phyloP scores from a whole-genome alignment of 2,329 filamentous ascomycete genomes.

The Penicillium occitanis region DNA sequence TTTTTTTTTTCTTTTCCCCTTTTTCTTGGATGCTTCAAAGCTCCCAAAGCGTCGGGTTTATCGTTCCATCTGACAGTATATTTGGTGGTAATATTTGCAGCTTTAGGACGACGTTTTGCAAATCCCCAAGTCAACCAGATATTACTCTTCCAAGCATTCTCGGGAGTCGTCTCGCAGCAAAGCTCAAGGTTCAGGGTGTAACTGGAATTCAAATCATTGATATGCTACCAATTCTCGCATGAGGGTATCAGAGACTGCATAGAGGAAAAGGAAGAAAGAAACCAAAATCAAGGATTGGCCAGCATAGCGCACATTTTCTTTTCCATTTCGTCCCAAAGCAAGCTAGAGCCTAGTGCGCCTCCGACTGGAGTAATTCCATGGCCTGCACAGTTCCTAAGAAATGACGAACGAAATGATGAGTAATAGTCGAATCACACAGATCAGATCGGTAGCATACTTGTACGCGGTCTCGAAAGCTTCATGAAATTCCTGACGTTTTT shows the following conservation, averaged over 20 bases:
- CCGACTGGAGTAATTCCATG: background rate
- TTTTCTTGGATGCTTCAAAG: background rate
- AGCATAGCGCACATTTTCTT: constrained; percentile 3
- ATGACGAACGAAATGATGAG: background rate
- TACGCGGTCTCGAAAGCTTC: background rate
- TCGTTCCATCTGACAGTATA: background rate
- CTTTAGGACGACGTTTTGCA: background rate
- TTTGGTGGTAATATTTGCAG: background rate
- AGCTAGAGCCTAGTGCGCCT: background rate
- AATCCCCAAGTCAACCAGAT: background rate
- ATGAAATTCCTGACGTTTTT: background rate
- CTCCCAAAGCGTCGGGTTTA: background rate
- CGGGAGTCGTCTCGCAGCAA: background rate
- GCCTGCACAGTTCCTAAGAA: background rate
- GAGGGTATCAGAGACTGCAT: background rate
- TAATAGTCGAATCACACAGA: background rate
- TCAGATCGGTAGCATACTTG: background rate
- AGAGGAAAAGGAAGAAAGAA: background rate
- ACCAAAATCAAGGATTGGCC: background rate
- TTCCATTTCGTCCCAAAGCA: background rate
- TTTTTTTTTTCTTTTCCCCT: background rate
- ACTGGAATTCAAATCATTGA: background rate
- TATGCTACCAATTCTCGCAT: background rate
- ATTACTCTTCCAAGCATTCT: background rate
- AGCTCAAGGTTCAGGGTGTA: background rate